Evolutionary conservation across 805 yeast species (phyloP).

Genomic region (Suhomyces sp.): DNA sequence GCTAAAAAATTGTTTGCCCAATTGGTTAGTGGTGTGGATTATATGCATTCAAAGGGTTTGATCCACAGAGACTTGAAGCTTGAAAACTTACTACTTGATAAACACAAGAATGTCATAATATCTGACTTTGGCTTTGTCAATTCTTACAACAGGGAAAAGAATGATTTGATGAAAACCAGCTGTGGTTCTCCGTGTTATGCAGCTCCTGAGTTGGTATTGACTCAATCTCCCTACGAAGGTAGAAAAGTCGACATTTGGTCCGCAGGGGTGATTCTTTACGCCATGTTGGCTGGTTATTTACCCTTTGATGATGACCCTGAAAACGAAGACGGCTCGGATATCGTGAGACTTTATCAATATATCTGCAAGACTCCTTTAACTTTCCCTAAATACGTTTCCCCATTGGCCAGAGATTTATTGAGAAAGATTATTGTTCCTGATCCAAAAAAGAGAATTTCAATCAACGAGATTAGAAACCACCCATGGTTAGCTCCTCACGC

Average conservation of each 20-base stretch:
- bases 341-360: slow-evolving; percentile 84
- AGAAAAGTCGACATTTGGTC: slow-evolving; percentile 97
- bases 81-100: slow-evolving; percentile 74
- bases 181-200: slow-evolving; percentile 99
- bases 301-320: slow-evolving; percentile 98
- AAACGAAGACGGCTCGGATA: slow-evolving; percentile 94
- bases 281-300: slow-evolving; percentile 94
- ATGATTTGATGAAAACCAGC: slow-evolving; percentile 86
- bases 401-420: slow-evolving; percentile 85
- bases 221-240: slow-evolving; percentile 84
- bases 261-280: slow-evolving; percentile 90
- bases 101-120: slow-evolving; percentile 79
- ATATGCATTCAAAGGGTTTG: slow-evolving; percentile 77
- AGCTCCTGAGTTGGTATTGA: slow-evolving; percentile 93
- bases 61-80: slow-evolving; percentile 76
- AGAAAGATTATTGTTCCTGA: slow-evolving; percentile 82
- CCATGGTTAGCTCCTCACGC: slow-evolving; percentile 87
- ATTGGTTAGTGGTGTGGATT: slow-evolving; percentile 88
- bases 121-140: slow-evolving; percentile 96
- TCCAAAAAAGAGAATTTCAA: slow-evolving; percentile 69
- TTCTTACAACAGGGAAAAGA: slow-evolving; percentile 56
- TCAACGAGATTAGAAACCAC: slow-evolving; percentile 73
- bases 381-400: slow-evolving; percentile 90
- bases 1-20: slow-evolving; percentile 92
- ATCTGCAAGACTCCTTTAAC: slow-evolving; percentile 89